Conservation (phyloP, 495 filamentous ascomycete genomes). For the Aspergillus nidulans region DNA sequence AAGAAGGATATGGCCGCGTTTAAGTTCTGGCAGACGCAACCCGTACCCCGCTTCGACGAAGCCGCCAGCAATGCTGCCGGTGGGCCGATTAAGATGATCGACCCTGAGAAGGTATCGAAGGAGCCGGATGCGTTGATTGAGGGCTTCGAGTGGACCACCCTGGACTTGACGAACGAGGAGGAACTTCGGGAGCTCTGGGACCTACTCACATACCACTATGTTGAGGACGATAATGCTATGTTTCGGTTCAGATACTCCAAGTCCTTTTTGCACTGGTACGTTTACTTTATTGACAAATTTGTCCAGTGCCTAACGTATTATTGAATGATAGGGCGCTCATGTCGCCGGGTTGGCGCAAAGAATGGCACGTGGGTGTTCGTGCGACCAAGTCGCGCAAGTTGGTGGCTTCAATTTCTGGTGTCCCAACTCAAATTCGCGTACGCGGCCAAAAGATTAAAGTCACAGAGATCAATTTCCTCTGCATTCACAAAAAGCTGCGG, state of each 20-base stretch:
- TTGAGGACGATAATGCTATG: constrained; percentile 94
- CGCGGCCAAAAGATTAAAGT: constrained; percentile 68
- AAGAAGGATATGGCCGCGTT: constrained; percentile 93
- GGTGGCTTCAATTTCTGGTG: constrained; percentile 90
- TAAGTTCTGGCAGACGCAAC: constrained; percentile 98
- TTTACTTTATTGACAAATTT: neutral
- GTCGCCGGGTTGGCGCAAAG: constrained; percentile 88
- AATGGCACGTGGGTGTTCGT: constrained; percentile 95
- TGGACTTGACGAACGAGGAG: constrained; percentile 69
- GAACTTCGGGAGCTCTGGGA: constrained; percentile 83
- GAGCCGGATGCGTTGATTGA: constrained; percentile 61
- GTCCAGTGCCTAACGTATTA: constrained; percentile 1
- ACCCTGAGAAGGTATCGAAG: constrained; percentile 68
- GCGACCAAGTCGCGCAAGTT: constrained; percentile 71
- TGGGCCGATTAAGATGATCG: constrained; percentile 65
- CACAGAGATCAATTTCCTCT: constrained; percentile 96
- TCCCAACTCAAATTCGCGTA: constrained; percentile 77
- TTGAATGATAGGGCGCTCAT: constrained; percentile 68
- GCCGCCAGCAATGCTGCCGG: constrained; percentile 39
- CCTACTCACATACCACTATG: constrained; percentile 85
- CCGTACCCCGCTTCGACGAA: constrained; percentile 78
- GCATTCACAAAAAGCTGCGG: constrained; percentile 95
- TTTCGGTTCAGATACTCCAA: constrained; percentile 94
- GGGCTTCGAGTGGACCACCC: constrained; percentile 88
- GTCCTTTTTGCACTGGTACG: constrained; percentile 83